Conservation (phyloP, 2,329 filamentous ascomycete species). For the Aplosporella prunicola region DNA sequence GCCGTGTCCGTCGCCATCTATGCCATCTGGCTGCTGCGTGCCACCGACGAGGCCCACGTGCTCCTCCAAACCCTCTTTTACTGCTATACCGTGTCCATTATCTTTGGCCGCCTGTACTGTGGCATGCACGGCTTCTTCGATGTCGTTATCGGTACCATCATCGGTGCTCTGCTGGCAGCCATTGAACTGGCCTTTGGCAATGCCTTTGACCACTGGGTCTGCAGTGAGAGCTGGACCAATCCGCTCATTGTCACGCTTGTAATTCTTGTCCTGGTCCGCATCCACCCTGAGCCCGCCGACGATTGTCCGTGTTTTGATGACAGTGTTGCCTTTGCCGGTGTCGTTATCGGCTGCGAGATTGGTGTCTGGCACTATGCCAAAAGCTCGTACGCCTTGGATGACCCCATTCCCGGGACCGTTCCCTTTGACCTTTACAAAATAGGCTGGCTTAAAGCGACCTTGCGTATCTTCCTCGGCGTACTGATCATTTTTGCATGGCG, state of each 20-base stretch:
- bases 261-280: conserved; percentile 68
- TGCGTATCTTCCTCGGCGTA: conserved; percentile 70
- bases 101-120: conserved; percentile 87
- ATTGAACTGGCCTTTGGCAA: conserved; percentile 47
- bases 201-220: conserved; percentile 61
- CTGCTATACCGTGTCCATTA: conserved; percentile 80
- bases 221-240: conserved; percentile 43
- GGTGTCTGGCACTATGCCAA: conserved; percentile 74
- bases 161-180: conserved; percentile 58
- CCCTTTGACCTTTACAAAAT: conserved; percentile 58
- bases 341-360: conserved; percentile 73
- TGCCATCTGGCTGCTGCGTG: conserved; percentile 60
- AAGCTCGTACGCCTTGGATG: conserved; percentile 43
- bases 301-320: conserved; percentile 97
- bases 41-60: conserved; percentile 53
- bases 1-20: conserved; percentile 91
- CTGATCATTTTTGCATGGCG: conserved; percentile 81
- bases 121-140: conserved; percentile 98
- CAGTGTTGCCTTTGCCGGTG: conserved; percentile 84
- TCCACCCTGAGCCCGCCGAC: conserved; percentile 92
- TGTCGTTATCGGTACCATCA: conserved; percentile 66
- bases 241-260: conserved; percentile 54
- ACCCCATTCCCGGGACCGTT: conserved; percentile 49
- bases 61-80: conserved; percentile 62
- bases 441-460: conserved; percentile 53